Conservation (phyloP, 352 stramenopile genomes). For the Phytophthora rubi region DNA sequence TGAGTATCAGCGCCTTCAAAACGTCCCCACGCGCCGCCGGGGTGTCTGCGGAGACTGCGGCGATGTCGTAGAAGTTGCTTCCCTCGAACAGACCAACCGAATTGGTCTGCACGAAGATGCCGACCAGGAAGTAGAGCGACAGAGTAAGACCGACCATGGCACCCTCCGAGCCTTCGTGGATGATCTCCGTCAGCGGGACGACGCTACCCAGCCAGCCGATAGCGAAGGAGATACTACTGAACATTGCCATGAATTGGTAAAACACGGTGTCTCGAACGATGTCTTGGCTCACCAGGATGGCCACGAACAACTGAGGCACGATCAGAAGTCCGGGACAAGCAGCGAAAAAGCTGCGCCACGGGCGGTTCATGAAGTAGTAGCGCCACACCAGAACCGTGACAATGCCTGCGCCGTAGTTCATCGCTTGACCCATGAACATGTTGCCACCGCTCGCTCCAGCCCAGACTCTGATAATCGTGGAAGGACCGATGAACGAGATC, state of each 20-base stretch:
- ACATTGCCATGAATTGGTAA: slow-evolving; percentile 36
- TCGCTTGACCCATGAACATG: slow-evolving; percentile 22
- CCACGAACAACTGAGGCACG: slow-evolving; percentile 32
- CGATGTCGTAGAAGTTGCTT: slow-evolving; percentile 44
- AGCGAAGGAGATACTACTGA: slow-evolving; percentile 23
- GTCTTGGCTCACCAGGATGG: slow-evolving; percentile 38
- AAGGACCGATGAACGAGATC: slow-evolving; percentile 41
- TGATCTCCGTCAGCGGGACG: slow-evolving; percentile 58
- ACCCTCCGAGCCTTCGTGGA: slow-evolving; percentile 61
- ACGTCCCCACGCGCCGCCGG: slow-evolving; percentile 15
- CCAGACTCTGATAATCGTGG: slow-evolving; percentile 36
- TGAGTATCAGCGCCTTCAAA: slow-evolving; percentile 42
- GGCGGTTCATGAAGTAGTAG: slow-evolving; percentile 30
- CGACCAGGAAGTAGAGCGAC: slow-evolving; percentile 49
- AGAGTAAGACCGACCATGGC: slow-evolving; percentile 52
- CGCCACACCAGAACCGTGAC: slow-evolving; percentile 44
- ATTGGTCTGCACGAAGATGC: slow-evolving; percentile 50
- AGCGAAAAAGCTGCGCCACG: slow-evolving; percentile 47
- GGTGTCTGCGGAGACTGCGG: slow-evolving; percentile 29
- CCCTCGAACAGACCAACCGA: slow-evolving; percentile 40
- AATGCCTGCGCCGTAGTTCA: slow-evolving; percentile 32
- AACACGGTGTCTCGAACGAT: slow-evolving; percentile 37
- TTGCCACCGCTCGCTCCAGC: slow-evolving; percentile 34
- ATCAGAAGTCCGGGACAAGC: slow-evolving; percentile 34
- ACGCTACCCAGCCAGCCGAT: slow-evolving; percentile 42